These are phyloP conservation scores for Globomyces pollinis-pini DNA, from an alignment of 192 early-diverging fungal genomes.

Conservation along the genomic window DNA sequence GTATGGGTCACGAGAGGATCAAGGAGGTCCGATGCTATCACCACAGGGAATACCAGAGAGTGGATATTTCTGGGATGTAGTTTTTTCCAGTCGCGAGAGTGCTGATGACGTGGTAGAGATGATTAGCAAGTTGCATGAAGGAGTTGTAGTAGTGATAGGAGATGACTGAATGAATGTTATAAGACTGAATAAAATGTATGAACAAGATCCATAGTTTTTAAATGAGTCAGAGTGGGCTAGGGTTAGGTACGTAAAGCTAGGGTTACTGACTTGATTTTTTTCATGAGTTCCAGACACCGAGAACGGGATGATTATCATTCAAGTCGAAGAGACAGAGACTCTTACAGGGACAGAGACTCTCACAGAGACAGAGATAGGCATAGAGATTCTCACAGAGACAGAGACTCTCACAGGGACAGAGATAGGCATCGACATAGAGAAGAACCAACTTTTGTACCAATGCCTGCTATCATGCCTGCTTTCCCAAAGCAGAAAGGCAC, in stretches of 20 bases:
- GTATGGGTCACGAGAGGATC: constrained; percentile 9
- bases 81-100: constrained; percentile 32
- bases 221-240: no score
- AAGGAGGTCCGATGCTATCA: constrained; percentile 6
- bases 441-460: constrained; percentile 28
- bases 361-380: not conserved
- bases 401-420: constrained; percentile 5
- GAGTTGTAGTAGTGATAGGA: constrained; percentile 24
- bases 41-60: constrained; percentile 11
- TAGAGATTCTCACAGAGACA: not conserved
- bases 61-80: constrained; percentile 41
- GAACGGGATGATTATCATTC: no score
- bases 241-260: no score
- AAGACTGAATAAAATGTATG: no score
- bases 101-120: constrained; percentile 40
- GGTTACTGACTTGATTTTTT: no score
- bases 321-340: not conserved
- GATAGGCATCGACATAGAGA: constrained; percentile 14
- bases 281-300: no score
- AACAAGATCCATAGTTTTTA: no score
- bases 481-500: constrained; percentile 62
- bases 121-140: constrained; percentile 17
- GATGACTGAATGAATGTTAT: constrained; percentile 38
- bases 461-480: no score
- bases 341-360: constrained; percentile 1